Conservation (phyloP, 176 grass and related monocot species). For the Oryza brachyantha region DNA sequence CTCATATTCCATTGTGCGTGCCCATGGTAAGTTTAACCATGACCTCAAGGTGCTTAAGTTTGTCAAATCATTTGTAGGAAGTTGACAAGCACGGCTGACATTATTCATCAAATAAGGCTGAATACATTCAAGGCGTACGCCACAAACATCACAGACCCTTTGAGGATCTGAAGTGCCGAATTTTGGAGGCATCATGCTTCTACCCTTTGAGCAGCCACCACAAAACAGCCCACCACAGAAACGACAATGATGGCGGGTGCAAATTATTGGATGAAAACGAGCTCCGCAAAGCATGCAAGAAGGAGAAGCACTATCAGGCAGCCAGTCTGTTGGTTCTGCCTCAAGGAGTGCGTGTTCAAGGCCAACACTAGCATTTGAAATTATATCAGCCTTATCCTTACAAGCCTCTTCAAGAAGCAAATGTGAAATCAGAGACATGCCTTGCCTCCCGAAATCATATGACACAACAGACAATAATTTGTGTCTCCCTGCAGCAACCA, state of each 20-base stretch:
- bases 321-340: slow-evolving; percentile 75
- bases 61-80: slow-evolving; percentile 73
- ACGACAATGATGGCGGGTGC: slow-evolving; percentile 76
- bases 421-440: slow-evolving; percentile 55
- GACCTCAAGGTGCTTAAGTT: slow-evolving; percentile 77
- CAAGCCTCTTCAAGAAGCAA: slow-evolving; percentile 68
- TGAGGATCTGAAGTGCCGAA: slow-evolving; percentile 75
- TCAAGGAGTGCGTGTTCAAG: slow-evolving; percentile 56
- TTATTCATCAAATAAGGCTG: slow-evolving; percentile 75
- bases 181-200: slow-evolving; percentile 81
- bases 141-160: slow-evolving; percentile 88
- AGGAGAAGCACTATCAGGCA: slow-evolving; percentile 72
- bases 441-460: slow-evolving; percentile 46
- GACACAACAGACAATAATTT: slow-evolving; percentile 52
- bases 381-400: slow-evolving; percentile 61
- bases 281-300: slow-evolving; percentile 83
- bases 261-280: slow-evolving; percentile 80
- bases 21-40: slow-evolving; percentile 89
- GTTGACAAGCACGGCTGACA: slow-evolving; percentile 62
- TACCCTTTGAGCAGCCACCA: slow-evolving; percentile 70
- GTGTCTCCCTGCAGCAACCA: slow-evolving; percentile 57
- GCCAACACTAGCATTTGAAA: slow-evolving; percentile 52
- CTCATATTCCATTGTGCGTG: slow-evolving; percentile 75
- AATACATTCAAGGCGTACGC: slow-evolving; percentile 62
- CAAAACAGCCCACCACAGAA: slow-evolving; percentile 92